Evolutionary conservation across 768 basidiomycete genomes (phyloP), one percentile per base, ranked within the genome.

Genomic region (Suillus occidentalis): DNA sequence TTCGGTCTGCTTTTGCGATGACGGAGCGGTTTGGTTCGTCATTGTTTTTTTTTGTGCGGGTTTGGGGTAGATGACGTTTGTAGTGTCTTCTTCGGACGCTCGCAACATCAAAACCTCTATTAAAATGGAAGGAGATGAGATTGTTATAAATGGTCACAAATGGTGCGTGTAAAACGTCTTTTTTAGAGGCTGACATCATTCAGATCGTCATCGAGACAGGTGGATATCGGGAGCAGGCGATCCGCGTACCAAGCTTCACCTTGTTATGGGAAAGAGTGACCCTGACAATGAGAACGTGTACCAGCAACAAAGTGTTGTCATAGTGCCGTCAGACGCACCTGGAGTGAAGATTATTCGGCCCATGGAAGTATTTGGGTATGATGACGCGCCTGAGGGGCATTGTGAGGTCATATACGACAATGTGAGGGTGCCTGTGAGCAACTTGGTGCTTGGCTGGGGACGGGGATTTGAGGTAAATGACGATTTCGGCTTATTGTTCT

Each of bases 141-240:
- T 99, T 67, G 89, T 97, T 67, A 89, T 99, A 66, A 96, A 92
- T 71, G 97, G 96, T 0, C 94, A 95, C 78, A 99, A 99, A 85
- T 99, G 97, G 96, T 92, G 64, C 28, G 74, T 67, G 31, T 39
- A 6, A 6, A 22, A 61, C 60, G 64, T 34, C 6, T 64, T 70
- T 64, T 70, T 70, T 47, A 39, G 62, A 50, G 50, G 56, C 20
- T 65, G 34, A 37, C 16, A 31, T 59, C 18, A 25, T 47, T 36
- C 9, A 18, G 18, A 52, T 47, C 7, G 7, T 28, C 40, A 61
- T n/a, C 20, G 53, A 53, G 20, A 22, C 65, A 95, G 91, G 94
- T 99, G 93, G 91, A 99, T 99, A 75, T 95, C 94, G 36, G 96
- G 96, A 59, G 97, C 96, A 8, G 95, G 95, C 20, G 95, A 99